These are phyloP conservation scores for Melampsora americana DNA, from an alignment of 1,284 basidiomycete species.

Conservation along the genomic window DNA sequence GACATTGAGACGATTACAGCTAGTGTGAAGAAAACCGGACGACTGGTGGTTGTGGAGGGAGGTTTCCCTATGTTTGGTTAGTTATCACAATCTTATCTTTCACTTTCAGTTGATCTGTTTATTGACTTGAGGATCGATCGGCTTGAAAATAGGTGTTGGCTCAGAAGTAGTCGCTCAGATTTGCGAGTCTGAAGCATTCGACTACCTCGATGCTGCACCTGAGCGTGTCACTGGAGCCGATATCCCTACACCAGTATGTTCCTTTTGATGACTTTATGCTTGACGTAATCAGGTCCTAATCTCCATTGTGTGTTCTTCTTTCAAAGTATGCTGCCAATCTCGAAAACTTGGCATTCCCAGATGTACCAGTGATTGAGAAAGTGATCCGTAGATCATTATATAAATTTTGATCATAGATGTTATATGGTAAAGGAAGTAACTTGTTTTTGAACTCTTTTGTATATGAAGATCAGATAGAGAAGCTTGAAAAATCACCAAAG, in stretches of 20 bases:
- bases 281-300: constrained; percentile 44
- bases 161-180: constrained; percentile 51
- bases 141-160: constrained; percentile 67
- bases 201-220: constrained; percentile 94
- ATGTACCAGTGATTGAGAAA: constrained; percentile 78
- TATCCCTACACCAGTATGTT: constrained; percentile 85
- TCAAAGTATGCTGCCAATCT: constrained; percentile 79
- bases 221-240: constrained; percentile 96
- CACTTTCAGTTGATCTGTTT: constrained; percentile 61
- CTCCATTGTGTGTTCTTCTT: not conserved
- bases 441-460: not conserved
- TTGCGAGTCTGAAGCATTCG: constrained; percentile 89
- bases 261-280: constrained; percentile 3
- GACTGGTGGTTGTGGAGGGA: constrained; percentile 89
- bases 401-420: constrained; percentile 46
- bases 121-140: constrained; percentile 74
- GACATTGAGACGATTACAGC: constrained; percentile 94
- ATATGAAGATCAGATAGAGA: not conserved
- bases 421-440: not conserved
- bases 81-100: not conserved
- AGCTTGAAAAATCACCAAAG: not conserved
- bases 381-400: constrained; percentile 85
- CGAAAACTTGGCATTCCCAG: constrained; percentile 85
- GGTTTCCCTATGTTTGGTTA: constrained; percentile 96
- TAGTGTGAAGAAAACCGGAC: constrained; percentile 91